These are phyloP conservation scores for Rhododendron mucronatum DNA, from an alignment of 148 eudicot genomes.

Conservation along the genomic window DNA sequence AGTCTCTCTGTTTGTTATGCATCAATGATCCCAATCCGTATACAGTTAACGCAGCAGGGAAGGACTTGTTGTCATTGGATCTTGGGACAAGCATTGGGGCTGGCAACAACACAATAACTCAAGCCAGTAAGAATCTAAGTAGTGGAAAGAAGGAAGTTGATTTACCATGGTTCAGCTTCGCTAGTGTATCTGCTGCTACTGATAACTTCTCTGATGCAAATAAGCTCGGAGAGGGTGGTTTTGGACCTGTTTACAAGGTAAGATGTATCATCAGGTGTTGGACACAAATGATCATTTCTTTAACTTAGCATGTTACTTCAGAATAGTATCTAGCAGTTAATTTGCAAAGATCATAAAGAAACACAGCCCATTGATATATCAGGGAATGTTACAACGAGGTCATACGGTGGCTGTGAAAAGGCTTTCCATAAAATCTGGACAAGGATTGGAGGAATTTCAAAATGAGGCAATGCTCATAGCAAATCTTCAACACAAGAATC, in stretches of 20 bases:
- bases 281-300: too few species aligned
- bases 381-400: background rate
- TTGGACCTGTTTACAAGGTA: too few species aligned
- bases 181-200: background rate
- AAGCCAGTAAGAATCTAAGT: background rate
- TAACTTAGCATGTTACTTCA: background rate
- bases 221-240: too few species aligned
- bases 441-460: constrained; percentile 2
- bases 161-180: background rate
- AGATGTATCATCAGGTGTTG: too few species aligned
- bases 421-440: background rate
- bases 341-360: background rate
- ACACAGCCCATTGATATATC: background rate
- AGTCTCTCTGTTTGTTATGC: background rate
- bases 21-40: background rate
- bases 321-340: background rate
- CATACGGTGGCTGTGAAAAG: background rate
- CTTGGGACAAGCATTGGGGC: background rate
- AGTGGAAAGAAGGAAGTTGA: background rate
- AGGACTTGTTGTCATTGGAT: background rate
- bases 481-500: constrained; percentile 9
- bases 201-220: constrained; percentile 9
- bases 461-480: background rate
- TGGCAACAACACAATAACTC: background rate
- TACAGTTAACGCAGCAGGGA: background rate